Evolutionary conservation across 2,329 filamentous ascomycete species (phyloP).

Genomic region (Lasiodiplodia theobromae): DNA sequence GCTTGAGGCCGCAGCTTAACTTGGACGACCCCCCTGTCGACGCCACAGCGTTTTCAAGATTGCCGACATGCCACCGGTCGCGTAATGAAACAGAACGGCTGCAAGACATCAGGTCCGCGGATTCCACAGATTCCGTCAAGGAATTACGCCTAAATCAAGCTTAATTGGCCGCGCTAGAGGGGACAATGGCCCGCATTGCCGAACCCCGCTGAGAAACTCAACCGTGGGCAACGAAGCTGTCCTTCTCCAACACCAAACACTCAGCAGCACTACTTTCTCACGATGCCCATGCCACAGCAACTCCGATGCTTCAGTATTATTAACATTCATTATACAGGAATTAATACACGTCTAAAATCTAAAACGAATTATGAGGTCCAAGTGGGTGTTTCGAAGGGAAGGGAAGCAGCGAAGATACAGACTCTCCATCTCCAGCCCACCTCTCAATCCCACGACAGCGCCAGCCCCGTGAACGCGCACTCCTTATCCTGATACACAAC

Average conservation of each 20-base stretch:
- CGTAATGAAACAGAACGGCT: not conserved
- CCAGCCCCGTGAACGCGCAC: constrained; percentile 14
- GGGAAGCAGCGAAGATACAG: too few species aligned
- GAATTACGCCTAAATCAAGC: not conserved
- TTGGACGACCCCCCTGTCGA: not conserved
- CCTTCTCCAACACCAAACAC: too few species aligned
- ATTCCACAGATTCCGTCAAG: not conserved
- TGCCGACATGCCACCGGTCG: not conserved
- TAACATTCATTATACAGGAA: not conserved
- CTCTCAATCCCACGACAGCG: not conserved
- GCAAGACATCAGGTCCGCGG: not conserved
- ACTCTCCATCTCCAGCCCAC: not conserved
- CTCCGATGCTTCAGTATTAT: too few species aligned
- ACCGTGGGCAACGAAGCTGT: too few species aligned
- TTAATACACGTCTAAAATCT: not conserved
- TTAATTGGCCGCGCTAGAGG: not conserved
- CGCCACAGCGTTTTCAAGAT: not conserved
- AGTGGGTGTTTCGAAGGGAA: too few species aligned
- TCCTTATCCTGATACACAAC: constrained; percentile 16
- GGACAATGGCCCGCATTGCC: not conserved
- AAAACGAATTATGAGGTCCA: too few species aligned
- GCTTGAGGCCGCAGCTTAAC: not conserved
- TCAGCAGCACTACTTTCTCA: too few species aligned
- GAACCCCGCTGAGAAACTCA: not conserved
- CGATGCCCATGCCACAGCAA: accelerated